Base-by-base conservation (phyloP, 1,139 yeast species). In the Kodamaea sp. region DNA sequence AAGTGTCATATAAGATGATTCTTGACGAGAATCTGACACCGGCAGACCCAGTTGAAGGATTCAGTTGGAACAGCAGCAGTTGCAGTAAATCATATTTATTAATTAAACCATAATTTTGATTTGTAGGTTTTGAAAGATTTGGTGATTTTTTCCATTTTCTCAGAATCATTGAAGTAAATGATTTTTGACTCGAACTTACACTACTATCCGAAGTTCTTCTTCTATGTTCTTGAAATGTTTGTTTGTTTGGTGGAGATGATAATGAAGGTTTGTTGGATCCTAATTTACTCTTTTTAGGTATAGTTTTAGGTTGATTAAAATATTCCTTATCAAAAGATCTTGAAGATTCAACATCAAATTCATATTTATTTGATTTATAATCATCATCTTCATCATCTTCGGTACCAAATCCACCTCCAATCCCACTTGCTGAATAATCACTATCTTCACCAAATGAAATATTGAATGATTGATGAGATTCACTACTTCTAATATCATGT, bases 1-100 rank as follows among this genome's bases (percentile, higher is more conserved):
- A 89, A 0, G 97, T 92, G 47, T 89, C 96, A 61, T 83, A 92
- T 36, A 92, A 74, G 8, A 88, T 78, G 47, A 92, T 87, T 52
- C 89, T 74, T 1, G 95, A 83, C 2, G 95, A 84, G 60, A 92
- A 92, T 34, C 79, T 65, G n/a, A 92, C 95, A 10, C 67, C 63
- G 29, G 44, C 23, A 39, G 33, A 34, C 12, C 24, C 8, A 20
- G 35, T 24, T 34, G 38, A 10, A 34, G 40, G 35, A n/a, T 37
- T 31, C 31, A 11, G 28, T 15, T 15, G 20, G 32, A 27, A 23
- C 33, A 22, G 27, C 31, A 8, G 42, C 33, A 37, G 32, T 25
- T 32, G 41, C 37, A 15, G 20, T 15, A 15, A 15, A 15, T 15
- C 20, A 8, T 15, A 15, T 15, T 15, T 15, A 15, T 15, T 15